Evolutionary conservation across 2,329 filamentous ascomycete species (phyloP).

Genomic region (Emericellopsis atlantica): DNA sequence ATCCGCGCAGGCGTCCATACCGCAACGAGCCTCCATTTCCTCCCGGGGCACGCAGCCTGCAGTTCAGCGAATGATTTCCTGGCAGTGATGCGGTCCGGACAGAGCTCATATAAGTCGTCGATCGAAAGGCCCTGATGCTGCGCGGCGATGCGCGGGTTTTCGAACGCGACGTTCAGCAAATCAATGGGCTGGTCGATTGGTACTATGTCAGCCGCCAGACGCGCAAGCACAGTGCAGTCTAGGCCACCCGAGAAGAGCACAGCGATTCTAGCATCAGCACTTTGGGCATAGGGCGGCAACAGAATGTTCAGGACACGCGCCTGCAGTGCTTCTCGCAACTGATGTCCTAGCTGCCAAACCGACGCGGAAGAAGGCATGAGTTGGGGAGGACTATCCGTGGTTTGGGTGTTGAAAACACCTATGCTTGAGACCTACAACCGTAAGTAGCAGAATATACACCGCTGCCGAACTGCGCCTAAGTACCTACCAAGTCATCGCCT

Average conservation of each 20-base stretch:
- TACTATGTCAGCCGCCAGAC: slow-evolving; percentile 66
- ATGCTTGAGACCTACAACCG: slow-evolving; percentile 37
- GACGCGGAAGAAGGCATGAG: slow-evolving; percentile 23
- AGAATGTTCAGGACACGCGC: slow-evolving; percentile 56
- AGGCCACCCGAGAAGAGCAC: slow-evolving; percentile 89
- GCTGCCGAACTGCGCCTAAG: background rate
- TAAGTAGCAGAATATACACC: slow-evolving; percentile 25
- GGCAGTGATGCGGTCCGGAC: slow-evolving; percentile 83
- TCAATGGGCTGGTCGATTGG: slow-evolving; percentile 61
- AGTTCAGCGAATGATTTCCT: slow-evolving; percentile 71
- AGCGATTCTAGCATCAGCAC: slow-evolving; percentile 45
- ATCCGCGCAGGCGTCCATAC: slow-evolving; percentile 23
- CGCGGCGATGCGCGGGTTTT: slow-evolving; percentile 69
- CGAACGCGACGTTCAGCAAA: slow-evolving; percentile 89
- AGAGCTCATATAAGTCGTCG: slow-evolving; percentile 56
- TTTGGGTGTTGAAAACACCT: slow-evolving; percentile 33
- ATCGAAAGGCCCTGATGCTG: slow-evolving; percentile 25
- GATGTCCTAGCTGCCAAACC: slow-evolving; percentile 37
- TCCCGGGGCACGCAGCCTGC: slow-evolving; percentile 49
- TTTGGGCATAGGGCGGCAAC: slow-evolving; percentile 27
- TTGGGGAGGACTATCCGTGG: no score
- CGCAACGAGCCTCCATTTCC: slow-evolving; percentile 73
- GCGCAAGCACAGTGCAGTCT: slow-evolving; percentile 81
- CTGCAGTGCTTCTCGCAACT: slow-evolving; percentile 48
- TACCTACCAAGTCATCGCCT: slow-evolving; percentile 32